Evolutionary conservation across 805 yeast genomes (phyloP).

Genomic region (Wickerhamomyces kurtzmanii): DNA sequence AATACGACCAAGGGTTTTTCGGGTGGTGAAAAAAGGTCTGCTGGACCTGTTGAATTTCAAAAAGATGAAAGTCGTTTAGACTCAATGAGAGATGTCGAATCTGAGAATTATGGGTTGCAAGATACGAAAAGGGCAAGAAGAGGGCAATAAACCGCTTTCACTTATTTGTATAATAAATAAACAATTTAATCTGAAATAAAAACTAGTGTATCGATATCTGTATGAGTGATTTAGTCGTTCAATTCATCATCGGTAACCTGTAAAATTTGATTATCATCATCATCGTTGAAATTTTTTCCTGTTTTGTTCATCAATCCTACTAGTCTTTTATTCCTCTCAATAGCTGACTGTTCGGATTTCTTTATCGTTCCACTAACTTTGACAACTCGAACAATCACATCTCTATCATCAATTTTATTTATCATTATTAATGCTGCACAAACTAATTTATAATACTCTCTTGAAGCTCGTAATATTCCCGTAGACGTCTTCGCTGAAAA

Average conservation of each 20-base stretch:
- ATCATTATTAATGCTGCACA: slow-evolving; percentile 60
- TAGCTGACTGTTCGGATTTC: slow-evolving; percentile 67
- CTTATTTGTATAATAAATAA: background rate
- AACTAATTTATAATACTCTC: slow-evolving; percentile 52
- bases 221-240: background rate
- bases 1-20: too few relatives aligned
- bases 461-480: slow-evolving; percentile 71
- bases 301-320: slow-evolving; percentile 11
- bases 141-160: too few relatives aligned
- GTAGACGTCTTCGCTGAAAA: slow-evolving; percentile 75
- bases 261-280: slow-evolving; percentile 10
- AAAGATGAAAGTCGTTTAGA: slow-evolving; percentile 14
- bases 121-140: slow-evolving; percentile 9
- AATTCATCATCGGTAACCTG: slow-evolving; percentile 10
- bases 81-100: slow-evolving; percentile 2
- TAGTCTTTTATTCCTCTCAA: slow-evolving; percentile 31
- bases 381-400: slow-evolving; percentile 43
- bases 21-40: slow-evolving; percentile 14
- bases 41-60: slow-evolving; percentile 39
- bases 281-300: slow-evolving; percentile 6
- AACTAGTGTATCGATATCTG: background rate
- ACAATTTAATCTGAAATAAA: background rate
- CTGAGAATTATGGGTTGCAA: slow-evolving; percentile 14
- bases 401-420: slow-evolving; percentile 34
- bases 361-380: slow-evolving; percentile 83